A percentile compares a stretch with the other conserved stretches of the same genome.
Evolutionary conservation across 495 filamentous ascomycete genomes (phyloP).

Genomic region (Neurospora sp.): DNA sequence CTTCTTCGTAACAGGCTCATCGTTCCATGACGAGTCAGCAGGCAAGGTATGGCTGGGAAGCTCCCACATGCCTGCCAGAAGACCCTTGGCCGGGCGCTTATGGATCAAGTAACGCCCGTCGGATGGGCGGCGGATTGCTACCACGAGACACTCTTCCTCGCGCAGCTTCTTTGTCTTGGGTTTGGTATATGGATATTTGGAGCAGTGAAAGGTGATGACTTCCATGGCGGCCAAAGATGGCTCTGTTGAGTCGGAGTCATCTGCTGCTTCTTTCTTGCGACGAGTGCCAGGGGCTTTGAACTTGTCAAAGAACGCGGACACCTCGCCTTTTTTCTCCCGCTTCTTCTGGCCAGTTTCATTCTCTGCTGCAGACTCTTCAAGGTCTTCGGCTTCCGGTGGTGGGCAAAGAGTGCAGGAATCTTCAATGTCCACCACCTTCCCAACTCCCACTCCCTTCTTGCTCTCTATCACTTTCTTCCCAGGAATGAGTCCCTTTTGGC

Average conservation of each 20-base stretch:
- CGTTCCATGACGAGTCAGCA: not conserved
- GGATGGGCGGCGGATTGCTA: constrained; percentile 25
- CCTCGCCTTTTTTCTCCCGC: constrained; percentile 8
- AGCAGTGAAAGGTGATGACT: constrained; percentile 25
- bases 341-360: not conserved
- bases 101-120: constrained; percentile 32
- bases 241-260: not conserved
- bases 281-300: not conserved
- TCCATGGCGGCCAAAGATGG: constrained; percentile 6
- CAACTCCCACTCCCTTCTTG: not conserved
- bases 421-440: constrained; percentile 25
- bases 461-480: not conserved
- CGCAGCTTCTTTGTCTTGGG: constrained; percentile 30
- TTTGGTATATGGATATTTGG: constrained; percentile 30
- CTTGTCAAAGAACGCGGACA: constrained; percentile 23
- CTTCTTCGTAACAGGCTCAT: constrained; percentile 5
- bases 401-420: constrained; percentile 31
- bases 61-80: constrained; percentile 38
- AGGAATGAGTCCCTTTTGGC: constrained; percentile 2
- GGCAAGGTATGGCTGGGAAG: constrained; percentile 30
- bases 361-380: not conserved
- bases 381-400: constrained; percentile 16
- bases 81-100: constrained; percentile 31
- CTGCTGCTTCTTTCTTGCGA: not conserved
- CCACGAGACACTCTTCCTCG: constrained; percentile 35